phyloP scores from a whole-genome alignment of 2,329 filamentous ascomycete species.

The Fusarium nurragi region DNA sequence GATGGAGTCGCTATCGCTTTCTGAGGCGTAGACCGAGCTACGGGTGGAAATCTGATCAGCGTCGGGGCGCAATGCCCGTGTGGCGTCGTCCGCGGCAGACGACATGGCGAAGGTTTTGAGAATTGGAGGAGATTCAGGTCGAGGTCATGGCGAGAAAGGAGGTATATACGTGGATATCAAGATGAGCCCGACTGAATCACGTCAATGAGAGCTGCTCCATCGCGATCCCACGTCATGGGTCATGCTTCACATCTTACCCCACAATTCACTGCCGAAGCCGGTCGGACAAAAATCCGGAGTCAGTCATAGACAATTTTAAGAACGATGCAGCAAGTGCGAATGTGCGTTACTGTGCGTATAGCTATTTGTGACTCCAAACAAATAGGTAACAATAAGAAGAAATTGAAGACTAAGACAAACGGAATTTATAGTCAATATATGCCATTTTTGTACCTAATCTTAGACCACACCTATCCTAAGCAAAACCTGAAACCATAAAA shows the following conservation, averaged over 20 bases:
- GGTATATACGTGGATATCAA: background rate
- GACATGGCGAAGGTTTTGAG: conserved; percentile 29
- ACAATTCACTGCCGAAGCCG: conserved; percentile 25
- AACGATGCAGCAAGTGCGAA: too few relatives aligned
- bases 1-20: conserved; percentile 28
- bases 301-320: background rate
- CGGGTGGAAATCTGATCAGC: conserved; percentile 40
- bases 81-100: conserved; percentile 30
- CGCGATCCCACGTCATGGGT: conserved; percentile 37
- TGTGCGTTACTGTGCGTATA: too few relatives aligned
- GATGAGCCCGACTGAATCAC: conserved; percentile 22
- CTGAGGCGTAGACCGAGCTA: conserved; percentile 39
- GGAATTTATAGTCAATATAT: too few relatives aligned
- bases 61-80: conserved; percentile 33
- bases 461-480: too few relatives aligned
- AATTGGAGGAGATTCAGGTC: background rate
- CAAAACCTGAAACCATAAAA: too few relatives aligned
- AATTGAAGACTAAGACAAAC: too few relatives aligned
- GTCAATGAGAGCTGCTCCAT: conserved; percentile 22
- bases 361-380: too few relatives aligned
- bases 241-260: conserved; percentile 15
- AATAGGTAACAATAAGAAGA: too few relatives aligned
- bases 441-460: too few relatives aligned
- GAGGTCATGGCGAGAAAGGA: conserved; percentile 15
- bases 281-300: conserved; percentile 10